Base-by-base conservation (phyloP, 1,284 basidiomycete genomes). In the Papiliotrema nemorosa region DNA sequence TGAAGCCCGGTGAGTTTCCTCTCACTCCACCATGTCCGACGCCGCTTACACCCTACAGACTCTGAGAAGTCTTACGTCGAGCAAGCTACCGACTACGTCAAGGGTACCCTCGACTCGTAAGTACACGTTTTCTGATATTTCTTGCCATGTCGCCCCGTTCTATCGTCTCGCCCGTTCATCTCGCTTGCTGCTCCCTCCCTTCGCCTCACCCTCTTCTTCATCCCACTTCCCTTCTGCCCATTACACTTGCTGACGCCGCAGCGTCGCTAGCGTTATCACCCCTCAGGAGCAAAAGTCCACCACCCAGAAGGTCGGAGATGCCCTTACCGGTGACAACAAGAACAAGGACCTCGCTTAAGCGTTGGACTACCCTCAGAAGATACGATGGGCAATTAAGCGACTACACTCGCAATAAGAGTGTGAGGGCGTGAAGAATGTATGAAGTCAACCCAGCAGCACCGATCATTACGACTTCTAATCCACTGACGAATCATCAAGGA, bases 271-370 rank as follows among this genome's bases (percentile, higher is more conserved):
- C 18, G 69, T 59, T 50, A 63, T 60, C 55, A 62, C 67, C 57
- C 63, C 62, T 38, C 57, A 63, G 50, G 29, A 64, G 48, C 68
- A 70, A 64, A 70, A 71, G 63, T 58, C 60, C 31, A 67, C 64
- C 58, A 67, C 67, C 60, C 70, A 71, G 65, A 70, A 71, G 65
- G 41, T 70, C 47, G 67, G 67, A 35, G 69, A 72, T 51, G 67
- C 70, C 50, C 57, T 66, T 47, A 57, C 64, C 38, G 62, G 64
- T 40, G 62, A 66, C 62, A 66, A 66, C 64, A 44, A 39, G 44
- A 66, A 66, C 64, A 56, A 55, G 47, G 56, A 66, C 46, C 21
- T 58, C 52, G 57, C 56, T 39, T 64, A 64, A 58, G 22, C 52
- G 14, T 14, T 14, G 7, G 9, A 7, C 29, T 31, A 31, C 29